A percentile compares a stretch with the other conserved stretches of the same genome.
Evolutionary conservation across 78 protist species (phyloP).

Genomic region (Dictyostelium capitatum): DNA sequence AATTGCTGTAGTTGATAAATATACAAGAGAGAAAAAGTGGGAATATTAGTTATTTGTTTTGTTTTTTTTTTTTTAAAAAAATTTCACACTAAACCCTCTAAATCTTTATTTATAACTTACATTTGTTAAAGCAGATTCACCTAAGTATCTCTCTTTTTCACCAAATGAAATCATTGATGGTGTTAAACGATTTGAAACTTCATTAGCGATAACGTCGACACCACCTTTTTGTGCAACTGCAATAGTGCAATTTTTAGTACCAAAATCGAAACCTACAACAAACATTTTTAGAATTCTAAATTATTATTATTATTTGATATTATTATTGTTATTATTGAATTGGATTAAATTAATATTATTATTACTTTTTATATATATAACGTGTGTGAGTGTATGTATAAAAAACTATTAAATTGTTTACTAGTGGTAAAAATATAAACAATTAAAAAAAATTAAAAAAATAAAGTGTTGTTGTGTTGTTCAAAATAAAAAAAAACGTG

Average conservation of each 20-base stretch:
- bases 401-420: background rate
- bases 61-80: background rate
- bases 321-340: background rate
- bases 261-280: constrained; percentile 92
- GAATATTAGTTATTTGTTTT: background rate
- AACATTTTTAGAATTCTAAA: constrained; percentile 23
- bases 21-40: background rate
- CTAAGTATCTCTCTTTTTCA: constrained; percentile 82
- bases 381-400: background rate
- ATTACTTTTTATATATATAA: background rate
- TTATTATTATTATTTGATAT: too few relatives aligned
- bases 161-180: constrained; percentile 87
- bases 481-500: too few relatives aligned
- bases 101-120: constrained; percentile 18
- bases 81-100: too few relatives aligned
- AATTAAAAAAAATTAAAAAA: background rate
- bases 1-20: constrained; percentile 25
- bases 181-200: constrained; percentile 90
- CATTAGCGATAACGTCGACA: constrained; percentile 93
- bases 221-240: constrained; percentile 94
- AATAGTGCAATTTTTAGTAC: constrained; percentile 83
- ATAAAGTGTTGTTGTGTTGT: background rate
- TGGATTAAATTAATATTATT: background rate
- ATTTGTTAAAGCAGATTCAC: constrained; percentile 85
- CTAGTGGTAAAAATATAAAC: background rate